Evolutionary conservation across 2,329 filamentous ascomycete genomes (phyloP).

Genomic region (Ophiocordyceps robertsii): DNA sequence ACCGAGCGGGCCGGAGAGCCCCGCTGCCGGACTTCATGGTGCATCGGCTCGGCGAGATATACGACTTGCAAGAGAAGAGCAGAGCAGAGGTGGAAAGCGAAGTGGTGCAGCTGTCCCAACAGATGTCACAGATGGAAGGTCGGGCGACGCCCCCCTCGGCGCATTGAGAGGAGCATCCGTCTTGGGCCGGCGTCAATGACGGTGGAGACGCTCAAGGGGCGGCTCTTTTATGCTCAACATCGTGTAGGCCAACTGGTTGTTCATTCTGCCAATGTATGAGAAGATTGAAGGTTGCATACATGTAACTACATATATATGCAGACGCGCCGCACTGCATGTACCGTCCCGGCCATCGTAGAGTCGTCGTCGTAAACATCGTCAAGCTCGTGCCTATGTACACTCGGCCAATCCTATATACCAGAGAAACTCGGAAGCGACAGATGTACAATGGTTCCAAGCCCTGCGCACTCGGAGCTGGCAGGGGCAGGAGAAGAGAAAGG

Average conservation of each 20-base stretch:
- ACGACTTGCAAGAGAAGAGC: conserved; percentile 16
- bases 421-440: conserved; percentile 1
- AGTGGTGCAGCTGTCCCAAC: conserved; percentile 2
- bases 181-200: too few species aligned
- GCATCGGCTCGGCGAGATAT: conserved; percentile 20
- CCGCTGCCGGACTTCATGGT: conserved; percentile 27
- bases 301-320: too few species aligned
- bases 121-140: too few species aligned
- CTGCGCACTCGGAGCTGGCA: neutral
- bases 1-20: conserved; percentile 21
- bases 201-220: too few species aligned
- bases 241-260: too few species aligned
- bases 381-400: neutral
- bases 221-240: too few species aligned
- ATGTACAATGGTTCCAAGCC: conserved; percentile 4
- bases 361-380: too few species aligned
- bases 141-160: too few species aligned
- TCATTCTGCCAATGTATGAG: too few species aligned
- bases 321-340: too few species aligned
- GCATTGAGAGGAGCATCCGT: too few species aligned
- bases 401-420: conserved; percentile 2
- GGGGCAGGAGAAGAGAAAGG: neutral
- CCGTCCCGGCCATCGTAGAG: neutral
- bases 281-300: too few species aligned
- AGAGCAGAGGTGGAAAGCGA: conserved; percentile 6